These are phyloP conservation scores for Malania oleifera DNA, from an alignment of 164 flowering plant genomes.

Conservation along the genomic window DNA sequence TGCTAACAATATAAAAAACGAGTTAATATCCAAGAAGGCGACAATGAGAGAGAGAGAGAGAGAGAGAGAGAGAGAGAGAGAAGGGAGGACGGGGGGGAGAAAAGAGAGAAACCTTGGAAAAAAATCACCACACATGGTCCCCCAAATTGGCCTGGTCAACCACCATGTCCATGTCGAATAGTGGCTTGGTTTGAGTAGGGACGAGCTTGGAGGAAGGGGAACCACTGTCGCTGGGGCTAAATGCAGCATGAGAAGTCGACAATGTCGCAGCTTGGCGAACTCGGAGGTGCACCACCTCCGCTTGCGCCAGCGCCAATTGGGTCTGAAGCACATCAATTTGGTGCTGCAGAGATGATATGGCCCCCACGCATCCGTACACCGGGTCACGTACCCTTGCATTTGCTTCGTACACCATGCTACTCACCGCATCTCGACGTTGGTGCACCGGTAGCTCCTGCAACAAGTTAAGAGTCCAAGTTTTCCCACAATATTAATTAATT, in stretches of 20 bases:
- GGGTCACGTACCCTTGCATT: slow-evolving; percentile 41
- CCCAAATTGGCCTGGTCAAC: slow-evolving; percentile 24
- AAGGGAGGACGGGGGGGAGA: neutral
- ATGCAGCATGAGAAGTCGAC: slow-evolving; percentile 10
- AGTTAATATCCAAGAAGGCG: too few relatives aligned
- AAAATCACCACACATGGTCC: slow-evolving; percentile 28
- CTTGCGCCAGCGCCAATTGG: slow-evolving; percentile 36
- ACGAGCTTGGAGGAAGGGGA: slow-evolving; percentile 27
- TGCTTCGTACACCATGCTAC: slow-evolving; percentile 43
- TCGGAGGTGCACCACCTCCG: slow-evolving; percentile 39
- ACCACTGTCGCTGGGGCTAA: slow-evolving; percentile 26
- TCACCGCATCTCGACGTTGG: slow-evolving; percentile 40
- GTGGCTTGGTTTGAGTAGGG: slow-evolving; percentile 21
- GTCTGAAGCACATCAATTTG: slow-evolving; percentile 34
- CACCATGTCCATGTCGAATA: slow-evolving; percentile 28
- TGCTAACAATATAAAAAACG: too few relatives aligned
- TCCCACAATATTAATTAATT: too few relatives aligned
- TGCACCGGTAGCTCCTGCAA: slow-evolving; percentile 34
- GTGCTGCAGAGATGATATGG: slow-evolving; percentile 37
- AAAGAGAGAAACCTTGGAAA: neutral
- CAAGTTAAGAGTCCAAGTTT: too few relatives aligned
- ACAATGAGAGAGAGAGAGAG: too few relatives aligned
- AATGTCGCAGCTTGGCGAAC: slow-evolving; percentile 20
- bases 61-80: too few relatives aligned
- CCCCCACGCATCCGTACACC: slow-evolving; percentile 43